Conservation (phyloP, 2,329 filamentous ascomycete species). For the Paecilomyces niveus region DNA sequence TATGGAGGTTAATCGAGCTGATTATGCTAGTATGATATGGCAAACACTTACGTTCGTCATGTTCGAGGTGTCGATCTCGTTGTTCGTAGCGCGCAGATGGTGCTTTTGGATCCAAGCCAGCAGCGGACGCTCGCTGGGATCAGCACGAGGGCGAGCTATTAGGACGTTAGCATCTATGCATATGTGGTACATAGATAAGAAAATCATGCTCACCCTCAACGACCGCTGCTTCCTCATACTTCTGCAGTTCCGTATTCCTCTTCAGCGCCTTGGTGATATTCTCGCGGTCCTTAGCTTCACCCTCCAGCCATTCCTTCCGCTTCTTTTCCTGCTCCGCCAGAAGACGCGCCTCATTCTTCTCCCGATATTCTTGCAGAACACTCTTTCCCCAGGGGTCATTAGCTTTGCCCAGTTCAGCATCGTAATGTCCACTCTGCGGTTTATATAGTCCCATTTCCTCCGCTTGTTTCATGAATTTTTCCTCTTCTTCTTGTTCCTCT, state of each 20-base stretch:
- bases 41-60: slow-evolving; percentile 33
- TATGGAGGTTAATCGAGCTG: too few species aligned
- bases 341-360: slow-evolving; percentile 33
- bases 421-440: slow-evolving; percentile 38
- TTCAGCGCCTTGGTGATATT: slow-evolving; percentile 22
- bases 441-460: slow-evolving; percentile 36
- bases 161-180: slow-evolving; percentile 1
- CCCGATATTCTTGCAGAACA: slow-evolving; percentile 32
- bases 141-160: slow-evolving; percentile 32
- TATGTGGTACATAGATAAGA: background rate
- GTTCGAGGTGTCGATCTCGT: slow-evolving; percentile 23
- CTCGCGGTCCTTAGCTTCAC: slow-evolving; percentile 39
- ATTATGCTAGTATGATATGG: too few species aligned
- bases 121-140: slow-evolving; percentile 30
- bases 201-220: slow-evolving; percentile 23
- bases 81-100: slow-evolving; percentile 30
- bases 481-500: slow-evolving; percentile 31
- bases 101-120: slow-evolving; percentile 39
- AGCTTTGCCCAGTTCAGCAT: slow-evolving; percentile 33
- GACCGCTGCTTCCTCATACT: slow-evolving; percentile 26
- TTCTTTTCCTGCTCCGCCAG: slow-evolving; percentile 40
- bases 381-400: slow-evolving; percentile 37
- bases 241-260: slow-evolving; percentile 29
- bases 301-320: slow-evolving; percentile 46
- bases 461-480: slow-evolving; percentile 28